Evolutionary conservation across 2,329 filamentous ascomycete genomes (phyloP), one percentile per base, ranked within the genome.

Genomic region (Penicillium corylophilum): DNA sequence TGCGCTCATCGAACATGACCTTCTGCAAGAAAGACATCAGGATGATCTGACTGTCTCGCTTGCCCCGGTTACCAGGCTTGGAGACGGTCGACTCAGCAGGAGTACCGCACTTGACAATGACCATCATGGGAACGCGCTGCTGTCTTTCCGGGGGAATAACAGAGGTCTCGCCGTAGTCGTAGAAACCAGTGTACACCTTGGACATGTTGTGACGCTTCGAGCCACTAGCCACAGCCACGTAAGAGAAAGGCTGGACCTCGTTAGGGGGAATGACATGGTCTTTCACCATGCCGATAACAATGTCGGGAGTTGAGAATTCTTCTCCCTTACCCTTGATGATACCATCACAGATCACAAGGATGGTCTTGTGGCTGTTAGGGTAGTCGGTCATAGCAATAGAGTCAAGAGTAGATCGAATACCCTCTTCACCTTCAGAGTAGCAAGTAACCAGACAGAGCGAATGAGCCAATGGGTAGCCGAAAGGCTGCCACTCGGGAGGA

Each of bases 201-300:
- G 94, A 93, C 94, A 97, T 99, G 75, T 97, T 99, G 83, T 99
- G 95, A 64, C 94, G 86, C 79, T 99, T 99, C 44, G 92, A 89
- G 52, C 94, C 94, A 69, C 89, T 94, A 36, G 94, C 90, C 29
- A 99, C 93, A 12, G 94, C 95, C 46, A 99, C 94, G 62, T 99
- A 99, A 1, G 93, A 97, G 74, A 91, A 96, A 0, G 91, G 82
- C 64, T 90, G 81, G 2, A 97, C 94, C 53, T 96, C 87, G 24
- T 95, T 85, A 0, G 85, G 87, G 5, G 84, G 82, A 7, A 91
- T 81, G 2, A 90, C 86, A 65, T 90, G 87, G 63, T 99, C 94
- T 69, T 88, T 94, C 86, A 99, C 89, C 94, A 99, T 99, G 65
- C 84, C 80, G 50, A 99, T 77, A 60, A 88, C 87, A 62, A 95